Base-by-base conservation (phyloP, 1,284 basidiomycete genomes). In the Coniophora puteana region DNA sequence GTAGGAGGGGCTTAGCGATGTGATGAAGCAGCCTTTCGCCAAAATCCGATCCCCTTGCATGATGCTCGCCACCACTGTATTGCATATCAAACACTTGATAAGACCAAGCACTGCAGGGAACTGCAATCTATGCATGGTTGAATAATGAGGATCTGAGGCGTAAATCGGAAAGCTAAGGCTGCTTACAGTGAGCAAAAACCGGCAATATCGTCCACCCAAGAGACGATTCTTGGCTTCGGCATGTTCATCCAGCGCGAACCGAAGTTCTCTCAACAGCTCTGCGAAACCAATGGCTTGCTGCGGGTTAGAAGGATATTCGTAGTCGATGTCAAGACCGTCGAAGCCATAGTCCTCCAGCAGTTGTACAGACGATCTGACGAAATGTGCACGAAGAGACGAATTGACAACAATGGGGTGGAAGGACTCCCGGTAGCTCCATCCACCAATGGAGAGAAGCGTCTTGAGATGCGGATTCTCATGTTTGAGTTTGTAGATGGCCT, bases 401-500 rank as follows among this genome's bases (percentile, higher is more conserved):
- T 76, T 72, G 36, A 83, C 68, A 36, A 94, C 82, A 29, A 90
- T 71, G 4, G 86, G 83, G 52, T 90, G 86, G 63, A 90, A 80
- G 4, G 71, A 71, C 3, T 88, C 80, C 2, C 89, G 92, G 58
- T 91, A 93, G 0, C 88, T 88, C 91, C 90, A 94, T 4, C 92
- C 92, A 13, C 92, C 92, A 43, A 95, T 93, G 33, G 86, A 90
- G 21, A 95, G 71, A 16, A 94, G 69, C 6, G 91, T 74, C 55
- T 93, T 93, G 49, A 95, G 74, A 51, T 93, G 88, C 18, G 90
- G 78, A 51, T 97, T 74, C 51, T 76, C 65, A 61, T 93, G 85
- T 74, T 98, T 98, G 51, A 95, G 69, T 28, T 86, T 76, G 62
- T 93, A 91, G 42, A 98, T 80, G 30, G 89, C 89, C 61, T 96